Base-by-base conservation (phyloP, 768 basidiomycete genomes). In the Pleurotus eryngii region DNA sequence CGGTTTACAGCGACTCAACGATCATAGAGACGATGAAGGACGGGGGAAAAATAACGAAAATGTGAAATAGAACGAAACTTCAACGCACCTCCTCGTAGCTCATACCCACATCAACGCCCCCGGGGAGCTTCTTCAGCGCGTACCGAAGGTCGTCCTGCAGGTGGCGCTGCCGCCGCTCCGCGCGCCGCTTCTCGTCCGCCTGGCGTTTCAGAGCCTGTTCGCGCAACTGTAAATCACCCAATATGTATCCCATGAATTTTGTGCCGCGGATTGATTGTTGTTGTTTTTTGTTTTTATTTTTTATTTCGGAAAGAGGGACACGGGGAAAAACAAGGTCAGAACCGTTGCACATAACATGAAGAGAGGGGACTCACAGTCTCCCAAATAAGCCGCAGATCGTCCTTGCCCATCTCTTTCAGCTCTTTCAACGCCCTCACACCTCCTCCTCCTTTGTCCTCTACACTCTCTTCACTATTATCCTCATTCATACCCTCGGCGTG, bases 101-200 rank as follows among this genome's bases (percentile, higher is more conserved):
- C 56, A 86, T 67, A 26, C 73, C 83, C 49, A 95, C 69, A 61
- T 96, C 92, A 39, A 98, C 71, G 1, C 91, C 82, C 49, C 95
- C 91, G 0, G 90, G 70, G 5, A 96, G 76, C 68, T 96, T 96
- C 74, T 91, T 94, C 61, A 98, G 77, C 0, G 95, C 97, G 73
- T 98, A 97, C 5, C 97, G 87, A 38, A 99, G 77, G 66, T 98
- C 97, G 70, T 99, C 97, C 65, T 97, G 92, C 60, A 93, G 72
- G 69, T 96, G 90, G 24, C 95, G 82, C 57, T 88, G 85, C 64
- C 81, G 86, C 57, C 94, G 81, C 71, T 98, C 97, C 0, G 85
- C 74, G 37, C 93, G 83, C n/a, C 87, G 79, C 68, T 85, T 91
- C 69, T 98, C 97, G 14, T 94, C 91, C 2, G 89, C 88, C 37